Evolutionary conservation across 805 yeast genomes (phyloP), one percentile per base, ranked within the genome.

Genomic region (Starmerella potacharoeniae): DNA sequence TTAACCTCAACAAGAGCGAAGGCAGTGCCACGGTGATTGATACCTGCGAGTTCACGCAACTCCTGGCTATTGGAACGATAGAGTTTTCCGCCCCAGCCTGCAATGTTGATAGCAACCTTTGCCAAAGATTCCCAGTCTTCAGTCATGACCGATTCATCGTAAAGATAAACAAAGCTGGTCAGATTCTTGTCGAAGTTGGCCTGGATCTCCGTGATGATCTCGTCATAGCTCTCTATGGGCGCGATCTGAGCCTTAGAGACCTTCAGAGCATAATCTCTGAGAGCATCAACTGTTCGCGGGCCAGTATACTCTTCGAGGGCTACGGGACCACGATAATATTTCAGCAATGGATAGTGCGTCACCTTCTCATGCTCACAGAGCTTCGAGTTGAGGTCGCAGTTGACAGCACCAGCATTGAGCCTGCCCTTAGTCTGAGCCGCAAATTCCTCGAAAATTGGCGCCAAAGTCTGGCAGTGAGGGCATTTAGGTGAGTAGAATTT

Each of bases 401-500:
- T 68, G 42, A 73, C 69, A 36, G 69, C 72, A 14, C 72, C 77
- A 14, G 73, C 65, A 52, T 72, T 70, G 48, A 73, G 58, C 49
- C 57, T 49, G 35, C 70, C 69, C 53, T 63, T 59, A 54, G 65
- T 58, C 42, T 58, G 48, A 13, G 52, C 51, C 8, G 76, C 75
- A 48, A 70, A 60, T 52, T 66, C 62, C 14, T 55, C 58, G 73
- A 74, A 73, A 14, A 67, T 69, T 6, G 71, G 68, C 8, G 63
- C 68, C 66, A 73, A 30, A 7, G 60, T 62, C 16, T 53, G 57
- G 59, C 75, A 73, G 60, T 71, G 73, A 17, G 71, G 69, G 60
- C 75, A 73, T 51, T 65, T 57, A 9, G 75, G 74, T 6, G 71
- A 67, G 58, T 67, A 70, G 59, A 73, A 73, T 62, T 70, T 69